These are phyloP conservation scores for Apiotrichum veenhuisii DNA, from an alignment of 1,284 basidiomycete species.

Conservation along the genomic window DNA sequence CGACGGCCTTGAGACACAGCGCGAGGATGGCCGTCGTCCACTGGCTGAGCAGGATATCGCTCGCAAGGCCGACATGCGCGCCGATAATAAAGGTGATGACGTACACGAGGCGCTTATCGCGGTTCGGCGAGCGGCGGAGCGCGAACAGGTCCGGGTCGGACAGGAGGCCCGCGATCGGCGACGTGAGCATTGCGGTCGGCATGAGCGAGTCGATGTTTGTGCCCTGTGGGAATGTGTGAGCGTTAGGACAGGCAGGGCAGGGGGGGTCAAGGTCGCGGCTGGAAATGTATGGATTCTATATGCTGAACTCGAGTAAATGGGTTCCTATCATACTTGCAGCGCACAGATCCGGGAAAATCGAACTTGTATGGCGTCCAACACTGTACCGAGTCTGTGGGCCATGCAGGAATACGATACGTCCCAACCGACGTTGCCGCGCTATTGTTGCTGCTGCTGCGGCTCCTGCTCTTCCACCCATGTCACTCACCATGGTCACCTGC, in stretches of 20 bases:
- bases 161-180: constrained; percentile 26
- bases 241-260: no score
- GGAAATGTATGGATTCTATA: no score
- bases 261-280: background rate
- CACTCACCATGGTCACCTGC: constrained; percentile 30
- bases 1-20: constrained; percentile 9
- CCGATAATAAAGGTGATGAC: constrained; percentile 27
- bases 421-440: no score
- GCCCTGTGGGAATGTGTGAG: constrained; percentile 15
- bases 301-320: no score
- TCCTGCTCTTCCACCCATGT: no score
- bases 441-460: no score
- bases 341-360: no score
- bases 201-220: constrained; percentile 24
- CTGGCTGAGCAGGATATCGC: constrained; percentile 7
- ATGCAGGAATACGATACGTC: no score
- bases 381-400: no score
- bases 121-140: constrained; percentile 1
- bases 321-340: no score
- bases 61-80: constrained; percentile 18
- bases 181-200: constrained; percentile 33
- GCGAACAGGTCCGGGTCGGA: constrained; percentile 27
- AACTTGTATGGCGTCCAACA: no score
- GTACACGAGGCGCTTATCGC: constrained; percentile 28
- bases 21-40: constrained; percentile 10